These are phyloP conservation scores for Talaromyces sp. DNA, from an alignment of 2,329 filamentous ascomycete genomes.

Conservation along the genomic window DNA sequence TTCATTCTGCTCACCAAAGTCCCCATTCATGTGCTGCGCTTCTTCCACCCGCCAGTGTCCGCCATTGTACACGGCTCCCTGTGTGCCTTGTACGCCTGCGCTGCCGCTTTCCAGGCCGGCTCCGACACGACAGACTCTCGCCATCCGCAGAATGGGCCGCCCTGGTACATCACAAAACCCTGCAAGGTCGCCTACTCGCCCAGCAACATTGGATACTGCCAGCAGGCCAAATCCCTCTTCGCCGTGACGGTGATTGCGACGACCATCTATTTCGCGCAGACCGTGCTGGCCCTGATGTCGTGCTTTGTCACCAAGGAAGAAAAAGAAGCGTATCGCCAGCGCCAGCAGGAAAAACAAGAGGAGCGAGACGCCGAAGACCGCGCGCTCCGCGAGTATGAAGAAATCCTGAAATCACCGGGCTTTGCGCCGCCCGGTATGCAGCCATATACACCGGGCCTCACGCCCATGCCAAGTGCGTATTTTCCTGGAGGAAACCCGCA, in stretches of 20 bases:
- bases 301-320: slow-evolving; percentile 40
- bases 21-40: slow-evolving; percentile 51
- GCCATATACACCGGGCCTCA: slow-evolving; percentile 16
- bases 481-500: not conserved
- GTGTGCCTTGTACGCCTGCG: slow-evolving; percentile 50
- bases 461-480: not conserved
- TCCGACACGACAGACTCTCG: slow-evolving; percentile 54
- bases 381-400: slow-evolving; percentile 17
- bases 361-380: slow-evolving; percentile 36
- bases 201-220: slow-evolving; percentile 49
- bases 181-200: slow-evolving; percentile 48
- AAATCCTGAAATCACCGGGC: slow-evolving; percentile 35
- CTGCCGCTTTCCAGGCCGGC: slow-evolving; percentile 51
- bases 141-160: slow-evolving; percentile 50
- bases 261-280: slow-evolving; percentile 45
- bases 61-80: slow-evolving; percentile 48
- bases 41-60: slow-evolving; percentile 53
- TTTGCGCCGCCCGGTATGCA: slow-evolving; percentile 24
- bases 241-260: slow-evolving; percentile 53
- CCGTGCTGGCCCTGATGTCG: slow-evolving; percentile 44
- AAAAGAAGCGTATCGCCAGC: slow-evolving; percentile 26
- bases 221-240: slow-evolving; percentile 56
- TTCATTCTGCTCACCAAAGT: slow-evolving; percentile 57
- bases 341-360: slow-evolving; percentile 30
- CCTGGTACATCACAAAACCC: slow-evolving; percentile 60